Percentiles rank a stretch among this genome's conserved stretches.
These are phyloP conservation scores for Leptomonas pyrrhocoris DNA, from an alignment of 208 protist species.

Conservation along the genomic window DNA sequence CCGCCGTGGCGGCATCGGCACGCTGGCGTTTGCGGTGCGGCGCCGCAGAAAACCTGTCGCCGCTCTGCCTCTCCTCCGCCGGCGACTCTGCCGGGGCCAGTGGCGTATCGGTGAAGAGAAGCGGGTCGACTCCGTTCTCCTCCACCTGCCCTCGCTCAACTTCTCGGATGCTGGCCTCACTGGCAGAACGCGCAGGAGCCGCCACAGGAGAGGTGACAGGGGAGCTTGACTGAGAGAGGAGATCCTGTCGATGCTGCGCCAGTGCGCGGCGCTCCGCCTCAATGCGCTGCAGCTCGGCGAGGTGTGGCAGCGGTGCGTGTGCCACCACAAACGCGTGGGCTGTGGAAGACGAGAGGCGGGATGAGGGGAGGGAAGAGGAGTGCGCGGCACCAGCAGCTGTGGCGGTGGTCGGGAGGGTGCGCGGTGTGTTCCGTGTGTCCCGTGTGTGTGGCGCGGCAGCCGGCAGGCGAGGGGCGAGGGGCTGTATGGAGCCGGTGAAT, in stretches of 20 bases:
- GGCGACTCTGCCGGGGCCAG: neutral
- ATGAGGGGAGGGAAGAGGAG: neutral
- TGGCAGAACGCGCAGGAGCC: neutral
- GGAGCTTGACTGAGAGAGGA: neutral
- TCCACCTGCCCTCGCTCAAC: neutral
- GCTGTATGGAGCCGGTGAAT: slow-evolving; percentile 36
- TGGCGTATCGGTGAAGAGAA: slow-evolving; percentile 29
- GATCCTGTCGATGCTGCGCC: slow-evolving; percentile 7
- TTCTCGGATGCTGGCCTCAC: neutral
- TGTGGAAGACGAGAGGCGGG: no score
- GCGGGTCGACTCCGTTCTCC: slow-evolving; percentile 4
- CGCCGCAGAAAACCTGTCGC: neutral
- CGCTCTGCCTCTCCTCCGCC: neutral
- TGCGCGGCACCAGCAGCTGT: neutral
- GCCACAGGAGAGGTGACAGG: neutral
- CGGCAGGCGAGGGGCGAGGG: slow-evolving; percentile 31
- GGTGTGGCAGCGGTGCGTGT: slow-evolving; percentile 8
- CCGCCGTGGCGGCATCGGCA: neutral
- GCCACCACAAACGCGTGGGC: neutral
- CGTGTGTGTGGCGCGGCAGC: slow-evolving; percentile 2
- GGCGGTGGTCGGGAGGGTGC: neutral
- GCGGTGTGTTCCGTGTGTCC: neutral
- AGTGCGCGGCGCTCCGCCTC: slow-evolving; percentile 17
- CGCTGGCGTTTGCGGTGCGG: slow-evolving; percentile 24
- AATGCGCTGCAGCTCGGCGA: slow-evolving; percentile 21